phyloP scores from a whole-genome alignment of 352 stramenopile genomes.

The Phytophthora fragariaefolia region DNA sequence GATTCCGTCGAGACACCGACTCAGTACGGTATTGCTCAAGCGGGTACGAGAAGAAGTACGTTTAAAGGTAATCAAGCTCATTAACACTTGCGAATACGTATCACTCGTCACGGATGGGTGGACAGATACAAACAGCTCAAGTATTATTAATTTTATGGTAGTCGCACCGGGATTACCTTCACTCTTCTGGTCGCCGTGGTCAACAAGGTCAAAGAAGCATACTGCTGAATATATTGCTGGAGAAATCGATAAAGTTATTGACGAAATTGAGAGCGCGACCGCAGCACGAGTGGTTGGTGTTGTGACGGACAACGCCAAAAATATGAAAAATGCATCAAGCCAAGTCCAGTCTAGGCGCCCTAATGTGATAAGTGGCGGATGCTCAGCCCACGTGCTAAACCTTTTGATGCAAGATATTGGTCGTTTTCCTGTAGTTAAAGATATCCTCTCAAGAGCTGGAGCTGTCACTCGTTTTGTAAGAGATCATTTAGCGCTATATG shows the following conservation, averaged over 20 bases:
- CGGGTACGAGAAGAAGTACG: not conserved
- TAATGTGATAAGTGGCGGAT: conserved; percentile 11
- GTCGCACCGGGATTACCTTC: conserved; percentile 1
- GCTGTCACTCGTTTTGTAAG: conserved; percentile 6
- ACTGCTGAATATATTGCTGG: not conserved
- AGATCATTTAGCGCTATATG: conserved; percentile 6
- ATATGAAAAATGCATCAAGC: conserved; percentile 3
- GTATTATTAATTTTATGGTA: no score
- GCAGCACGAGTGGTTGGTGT: not conserved
- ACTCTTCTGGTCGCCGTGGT: conserved; percentile 9
- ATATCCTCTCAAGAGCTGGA: not conserved
- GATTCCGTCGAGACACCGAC: not conserved
- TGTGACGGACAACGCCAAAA: conserved; percentile 11
- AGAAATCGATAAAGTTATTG: conserved; percentile 3
- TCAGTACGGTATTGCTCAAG: not conserved
- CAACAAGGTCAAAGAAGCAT: not conserved
- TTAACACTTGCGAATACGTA: not conserved
- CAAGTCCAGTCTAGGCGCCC: not conserved
- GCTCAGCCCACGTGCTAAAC: conserved; percentile 15
- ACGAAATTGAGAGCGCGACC: not conserved
- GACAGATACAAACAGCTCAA: not conserved
- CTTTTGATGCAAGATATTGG: conserved; percentile 11
- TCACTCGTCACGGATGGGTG: not conserved
- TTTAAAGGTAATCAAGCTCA: not conserved
- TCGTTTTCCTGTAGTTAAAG: not conserved